Percentiles rank a stretch among this genome's conserved stretches.
Conservation (phyloP, 2,329 filamentous ascomycete genomes). For the Diaporthe sp. region DNA sequence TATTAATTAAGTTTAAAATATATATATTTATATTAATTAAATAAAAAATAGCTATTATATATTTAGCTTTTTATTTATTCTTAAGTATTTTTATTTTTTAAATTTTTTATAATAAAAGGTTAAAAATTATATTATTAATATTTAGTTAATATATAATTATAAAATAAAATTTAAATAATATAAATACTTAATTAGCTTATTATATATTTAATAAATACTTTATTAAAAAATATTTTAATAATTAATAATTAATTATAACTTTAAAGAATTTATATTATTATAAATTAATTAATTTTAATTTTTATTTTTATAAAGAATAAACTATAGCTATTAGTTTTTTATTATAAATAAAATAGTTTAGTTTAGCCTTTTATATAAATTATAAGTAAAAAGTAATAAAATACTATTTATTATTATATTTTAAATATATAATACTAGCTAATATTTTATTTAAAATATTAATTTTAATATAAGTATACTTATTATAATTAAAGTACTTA, state of each 20-base stretch:
- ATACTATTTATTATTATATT: background rate
- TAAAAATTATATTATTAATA: background rate
- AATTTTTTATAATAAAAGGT: background rate
- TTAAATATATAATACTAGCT: background rate
- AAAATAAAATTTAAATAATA: background rate
- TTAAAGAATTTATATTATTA: background rate
- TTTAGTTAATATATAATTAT: slow-evolving; percentile 1
- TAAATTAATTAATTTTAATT: background rate
- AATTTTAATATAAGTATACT: background rate
- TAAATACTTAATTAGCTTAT: background rate
- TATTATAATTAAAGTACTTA: background rate
- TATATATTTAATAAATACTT: background rate
- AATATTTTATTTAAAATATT: background rate
- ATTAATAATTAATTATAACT: background rate
- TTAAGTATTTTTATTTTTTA: background rate
- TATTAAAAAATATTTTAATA: background rate
- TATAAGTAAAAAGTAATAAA: background rate
- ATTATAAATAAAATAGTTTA: slow-evolving; percentile 18
- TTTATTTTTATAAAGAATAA: background rate
- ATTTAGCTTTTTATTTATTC: background rate
- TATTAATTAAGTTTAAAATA: background rate
- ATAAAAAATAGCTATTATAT: background rate
- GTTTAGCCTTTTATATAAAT: background rate
- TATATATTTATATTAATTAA: background rate
- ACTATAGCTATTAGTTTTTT: slow-evolving; percentile 9